A percentile compares a stretch with the other conserved stretches of the same genome.
Evolutionary conservation across 768 basidiomycete genomes (phyloP).

Genomic region (Pulveroboletus sp.): DNA sequence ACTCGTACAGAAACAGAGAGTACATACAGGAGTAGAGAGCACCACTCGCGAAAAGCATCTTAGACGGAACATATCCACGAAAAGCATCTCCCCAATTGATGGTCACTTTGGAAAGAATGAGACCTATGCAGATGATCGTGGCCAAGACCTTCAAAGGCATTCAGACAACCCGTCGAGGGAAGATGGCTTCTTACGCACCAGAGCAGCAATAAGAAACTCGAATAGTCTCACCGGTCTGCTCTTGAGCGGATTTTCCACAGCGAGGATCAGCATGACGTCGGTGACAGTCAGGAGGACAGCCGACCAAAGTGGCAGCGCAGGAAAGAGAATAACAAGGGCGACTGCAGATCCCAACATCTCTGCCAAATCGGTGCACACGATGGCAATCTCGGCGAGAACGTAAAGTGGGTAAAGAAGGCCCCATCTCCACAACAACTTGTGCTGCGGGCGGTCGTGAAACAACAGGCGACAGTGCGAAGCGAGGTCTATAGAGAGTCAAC

Average conservation of each 20-base stretch:
- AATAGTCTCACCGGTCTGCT: slow-evolving; percentile 64
- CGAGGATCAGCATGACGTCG: slow-evolving; percentile 69
- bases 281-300: slow-evolving; percentile 63
- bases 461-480: slow-evolving; percentile 61
- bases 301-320: slow-evolving; percentile 62
- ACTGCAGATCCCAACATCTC: slow-evolving; percentile 82
- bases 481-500: slow-evolving; percentile 40
- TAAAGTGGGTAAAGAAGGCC: slow-evolving; percentile 63
- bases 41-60: slow-evolving; percentile 48
- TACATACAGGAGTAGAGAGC: slow-evolving; percentile 62
- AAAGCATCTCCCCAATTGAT: slow-evolving; percentile 75
- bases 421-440: slow-evolving; percentile 55
- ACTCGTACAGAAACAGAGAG: slow-evolving; percentile 2
- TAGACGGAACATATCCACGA: slow-evolving; percentile 71
- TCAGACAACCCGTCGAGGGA: not conserved
- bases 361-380: slow-evolving; percentile 75
- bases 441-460: slow-evolving; percentile 58
- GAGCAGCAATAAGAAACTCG: slow-evolving; percentile 54
- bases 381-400: slow-evolving; percentile 59
- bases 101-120: slow-evolving; percentile 67
- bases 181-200: slow-evolving; percentile 40
- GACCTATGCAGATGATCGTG: slow-evolving; percentile 72
- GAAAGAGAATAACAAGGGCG: slow-evolving; percentile 71
- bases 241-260: slow-evolving; percentile 63
- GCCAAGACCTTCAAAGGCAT: slow-evolving; percentile 45